phyloP scores from a whole-genome alignment of 2,329 filamentous ascomycete genomes.

The Ascosphaera pollenicola region DNA sequence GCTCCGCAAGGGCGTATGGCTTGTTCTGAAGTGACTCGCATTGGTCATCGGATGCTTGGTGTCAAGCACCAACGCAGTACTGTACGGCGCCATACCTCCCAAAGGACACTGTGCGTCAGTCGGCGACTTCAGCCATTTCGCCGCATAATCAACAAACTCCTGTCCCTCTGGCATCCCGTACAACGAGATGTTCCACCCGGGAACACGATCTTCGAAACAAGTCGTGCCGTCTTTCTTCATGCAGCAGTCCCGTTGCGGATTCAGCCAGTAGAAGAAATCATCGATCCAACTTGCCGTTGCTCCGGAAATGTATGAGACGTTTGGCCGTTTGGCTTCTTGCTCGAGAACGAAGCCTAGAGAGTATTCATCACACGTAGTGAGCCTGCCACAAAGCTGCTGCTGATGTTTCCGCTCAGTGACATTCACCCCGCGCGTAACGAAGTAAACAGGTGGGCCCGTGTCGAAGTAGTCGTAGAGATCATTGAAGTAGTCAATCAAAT shows the following conservation, averaged over 20 bases:
- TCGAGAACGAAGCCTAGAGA: slow-evolving; percentile 82
- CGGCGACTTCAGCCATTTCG: slow-evolving; percentile 61
- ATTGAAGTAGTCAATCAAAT: slow-evolving; percentile 90
- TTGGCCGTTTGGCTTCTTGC: slow-evolving; percentile 73
- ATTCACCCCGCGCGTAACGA: slow-evolving; percentile 68
- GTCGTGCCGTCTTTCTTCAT: slow-evolving; percentile 39
- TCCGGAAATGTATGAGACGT: slow-evolving; percentile 71
- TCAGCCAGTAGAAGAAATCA: slow-evolving; percentile 93
- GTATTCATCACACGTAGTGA: slow-evolving; percentile 64
- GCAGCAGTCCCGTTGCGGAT: slow-evolving; percentile 62
- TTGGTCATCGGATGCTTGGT: slow-evolving; percentile 41
- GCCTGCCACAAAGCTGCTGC: slow-evolving; percentile 71
- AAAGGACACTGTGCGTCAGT: slow-evolving; percentile 71
- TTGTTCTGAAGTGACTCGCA: slow-evolving; percentile 79
- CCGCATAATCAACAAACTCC: slow-evolving; percentile 74
- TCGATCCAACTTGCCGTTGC: slow-evolving; percentile 92
- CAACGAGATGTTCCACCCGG: slow-evolving; percentile 75
- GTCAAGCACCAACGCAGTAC: slow-evolving; percentile 63
- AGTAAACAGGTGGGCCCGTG: slow-evolving; percentile 84
- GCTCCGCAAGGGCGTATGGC: slow-evolving; percentile 65
- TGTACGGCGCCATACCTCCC: slow-evolving; percentile 72
- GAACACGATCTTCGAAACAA: slow-evolving; percentile 59
- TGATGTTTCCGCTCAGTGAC: slow-evolving; percentile 55
- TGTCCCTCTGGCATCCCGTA: slow-evolving; percentile 76
- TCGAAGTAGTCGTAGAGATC: slow-evolving; percentile 87